Evolutionary conservation across 2,329 filamentous ascomycete species (phyloP).

Genomic region (Exophiala aquamarina): DNA sequence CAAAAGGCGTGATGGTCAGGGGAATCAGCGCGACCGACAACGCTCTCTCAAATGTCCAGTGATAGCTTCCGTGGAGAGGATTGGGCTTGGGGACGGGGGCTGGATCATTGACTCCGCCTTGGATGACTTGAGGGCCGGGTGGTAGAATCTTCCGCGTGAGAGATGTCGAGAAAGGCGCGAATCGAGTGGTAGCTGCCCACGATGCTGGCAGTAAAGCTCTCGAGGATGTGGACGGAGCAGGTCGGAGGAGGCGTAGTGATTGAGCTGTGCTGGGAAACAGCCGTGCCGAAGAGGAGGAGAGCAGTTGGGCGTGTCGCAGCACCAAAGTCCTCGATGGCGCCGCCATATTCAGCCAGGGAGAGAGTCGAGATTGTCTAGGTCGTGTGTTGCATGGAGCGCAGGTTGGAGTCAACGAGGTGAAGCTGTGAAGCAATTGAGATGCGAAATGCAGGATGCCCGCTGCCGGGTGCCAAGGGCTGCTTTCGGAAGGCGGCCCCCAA

Average conservation of each 20-base stretch:
- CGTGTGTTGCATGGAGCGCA: too few relatives aligned
- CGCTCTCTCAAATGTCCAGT: constrained; percentile 92
- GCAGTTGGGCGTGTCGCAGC: constrained; percentile 23
- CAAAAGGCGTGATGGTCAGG: constrained; percentile 86
- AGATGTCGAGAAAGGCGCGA: constrained; percentile 85
- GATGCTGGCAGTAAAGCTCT: constrained; percentile 12
- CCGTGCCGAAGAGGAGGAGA: constrained; percentile 16
- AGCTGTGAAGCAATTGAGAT: too few relatives aligned
- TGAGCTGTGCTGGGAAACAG: constrained; percentile 20
- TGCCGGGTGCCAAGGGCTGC: too few relatives aligned
- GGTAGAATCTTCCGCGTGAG: constrained; percentile 74
- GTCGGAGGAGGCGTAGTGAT: constrained; percentile 19
- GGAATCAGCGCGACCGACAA: constrained; percentile 81
- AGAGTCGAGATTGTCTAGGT: too few relatives aligned
- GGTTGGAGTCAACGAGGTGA: too few relatives aligned
- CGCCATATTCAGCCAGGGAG: constrained; percentile 15
- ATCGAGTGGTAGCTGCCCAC: constrained; percentile 36
- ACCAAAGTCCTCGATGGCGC: constrained; percentile 21
- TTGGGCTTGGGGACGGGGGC: constrained; percentile 69
- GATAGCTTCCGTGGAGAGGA: constrained; percentile 88
- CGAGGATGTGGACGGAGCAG: constrained; percentile 16
- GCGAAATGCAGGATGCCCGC: too few relatives aligned
- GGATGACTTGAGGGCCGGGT: constrained; percentile 74
- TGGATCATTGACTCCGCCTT: constrained; percentile 84
- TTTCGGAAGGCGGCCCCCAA: too few relatives aligned